phyloP scores from a whole-genome alignment of 2,329 filamentous ascomycete species.

The Pseudopithomyces maydicus region DNA sequence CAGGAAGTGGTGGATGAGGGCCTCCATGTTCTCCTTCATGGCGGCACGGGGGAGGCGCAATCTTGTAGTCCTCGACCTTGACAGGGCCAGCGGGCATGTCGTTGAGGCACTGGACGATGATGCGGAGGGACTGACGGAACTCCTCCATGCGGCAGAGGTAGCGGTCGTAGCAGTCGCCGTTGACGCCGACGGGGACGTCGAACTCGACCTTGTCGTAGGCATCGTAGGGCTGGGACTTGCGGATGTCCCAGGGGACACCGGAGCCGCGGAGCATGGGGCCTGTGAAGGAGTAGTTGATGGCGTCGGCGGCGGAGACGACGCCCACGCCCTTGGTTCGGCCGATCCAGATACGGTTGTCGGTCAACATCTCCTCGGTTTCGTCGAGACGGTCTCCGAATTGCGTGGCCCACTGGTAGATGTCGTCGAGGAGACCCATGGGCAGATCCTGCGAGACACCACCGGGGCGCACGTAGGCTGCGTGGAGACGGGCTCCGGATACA shows the following conservation, averaged over 20 bases:
- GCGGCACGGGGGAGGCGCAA: constrained; percentile 93
- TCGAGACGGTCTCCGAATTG: constrained; percentile 98
- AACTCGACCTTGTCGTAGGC: constrained; percentile 98
- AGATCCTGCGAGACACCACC: constrained; percentile 97
- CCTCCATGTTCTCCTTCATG: constrained; percentile 99
- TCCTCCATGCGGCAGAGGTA: constrained; percentile 99
- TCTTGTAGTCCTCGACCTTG: constrained; percentile 98
- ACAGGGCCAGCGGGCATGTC: constrained; percentile 96
- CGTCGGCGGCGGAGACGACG: constrained; percentile 87
- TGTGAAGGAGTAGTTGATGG: constrained; percentile 95
- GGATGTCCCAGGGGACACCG: constrained; percentile 93
- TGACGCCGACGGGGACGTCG: constrained; percentile 93
- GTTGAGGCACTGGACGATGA: constrained; percentile 98
- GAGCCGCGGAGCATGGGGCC: constrained; percentile 98
- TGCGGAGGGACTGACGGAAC: constrained; percentile 96
- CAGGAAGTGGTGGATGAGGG: constrained; percentile 97
- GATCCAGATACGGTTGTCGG: constrained; percentile 99
- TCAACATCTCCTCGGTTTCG: constrained; percentile 97
- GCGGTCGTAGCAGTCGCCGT: constrained; percentile 98
- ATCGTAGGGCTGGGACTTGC: constrained; percentile 96
- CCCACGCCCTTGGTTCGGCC: constrained; percentile 89
- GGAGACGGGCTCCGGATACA: constrained; percentile 95
- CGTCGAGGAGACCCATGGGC: constrained; percentile 89
- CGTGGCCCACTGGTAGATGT: constrained; percentile 99
- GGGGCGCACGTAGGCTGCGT: constrained; percentile 94